Base-by-base conservation (phyloP, 768 basidiomycete genomes). In the Podaxis carcinomalis region DNA sequence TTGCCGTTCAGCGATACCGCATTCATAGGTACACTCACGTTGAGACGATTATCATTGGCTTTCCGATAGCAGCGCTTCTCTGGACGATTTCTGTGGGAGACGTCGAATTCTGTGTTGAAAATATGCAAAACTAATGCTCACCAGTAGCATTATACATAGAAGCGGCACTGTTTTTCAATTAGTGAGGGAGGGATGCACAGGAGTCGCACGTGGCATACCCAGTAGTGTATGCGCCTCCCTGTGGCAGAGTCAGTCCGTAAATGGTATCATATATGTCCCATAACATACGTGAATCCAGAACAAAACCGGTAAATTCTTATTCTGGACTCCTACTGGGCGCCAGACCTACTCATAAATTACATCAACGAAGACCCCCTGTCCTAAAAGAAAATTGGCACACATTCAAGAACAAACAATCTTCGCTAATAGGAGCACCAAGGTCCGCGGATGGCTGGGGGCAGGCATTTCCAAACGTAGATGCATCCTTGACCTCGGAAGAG, bases 341-440 rank as follows among this genome's bases (percentile, higher is more conserved):
- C 67, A 80, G 28, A 79, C 68, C 78, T 80, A 56, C 21, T 9
- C 4, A 11, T 10, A 16, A 27, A 5, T 10, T 14, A 2, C 16
- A 6, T 37, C 13, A 55, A 11, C 37, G 14, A 40, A 1, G 57
- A 25, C 16, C 7, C 37, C 42, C 57, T n/a, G n/a, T 13, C 57
- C 11, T 11, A 51, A 44, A 51, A 7, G 27, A 7, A 61, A 16
- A 16, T 9, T 14, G 2, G 58, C 75, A 11, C 54, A 80, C 85
- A 63, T 86, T 85, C 50, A 87, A 69, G 46, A 71, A 74, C n/a
- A 87, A 66, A 63, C 85, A 87, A 60, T 85, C 79, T 67, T 87
- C 85, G 7, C 72, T 73, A 9, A 78, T 72, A 2, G 77, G 73
- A 13, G 80, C 83, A n/a, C 79, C 80, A 0, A 82, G 68, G 2